Evolutionary conservation across 306 rosid genomes (phyloP).

Genomic region (Acacia confusa): DNA sequence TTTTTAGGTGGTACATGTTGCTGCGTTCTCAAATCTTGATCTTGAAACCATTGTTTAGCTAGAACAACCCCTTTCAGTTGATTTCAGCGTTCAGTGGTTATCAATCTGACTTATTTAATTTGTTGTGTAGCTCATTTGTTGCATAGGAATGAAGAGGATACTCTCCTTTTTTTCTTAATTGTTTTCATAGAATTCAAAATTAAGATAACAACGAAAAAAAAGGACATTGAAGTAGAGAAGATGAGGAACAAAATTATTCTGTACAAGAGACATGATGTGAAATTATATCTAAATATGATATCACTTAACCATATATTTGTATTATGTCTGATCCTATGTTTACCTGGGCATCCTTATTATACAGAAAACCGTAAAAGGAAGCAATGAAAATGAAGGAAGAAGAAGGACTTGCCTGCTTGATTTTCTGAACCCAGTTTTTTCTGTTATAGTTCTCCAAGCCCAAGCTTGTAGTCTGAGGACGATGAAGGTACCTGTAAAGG

Average conservation of each 20-base stretch:
- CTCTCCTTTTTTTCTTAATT: neutral
- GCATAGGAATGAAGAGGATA: neutral
- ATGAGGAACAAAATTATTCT: neutral
- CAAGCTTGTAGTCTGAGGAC: constrained; percentile 69
- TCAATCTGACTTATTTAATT: neutral
- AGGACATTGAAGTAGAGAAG: neutral
- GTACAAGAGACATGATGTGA: neutral
- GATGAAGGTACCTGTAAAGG: constrained; percentile 54
- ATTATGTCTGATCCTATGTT: neutral
- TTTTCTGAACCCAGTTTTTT: constrained; percentile 64
- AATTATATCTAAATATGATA: neutral
- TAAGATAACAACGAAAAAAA: neutral
- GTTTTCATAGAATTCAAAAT: neutral
- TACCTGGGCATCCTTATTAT: neutral
- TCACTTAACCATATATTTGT: neutral
- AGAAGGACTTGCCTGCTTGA: constrained; percentile 57
- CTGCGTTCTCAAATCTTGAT: too few relatives aligned
- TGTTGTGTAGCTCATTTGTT: neutral
- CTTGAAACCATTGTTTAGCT: too few relatives aligned
- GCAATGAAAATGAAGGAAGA: neutral
- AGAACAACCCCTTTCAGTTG: too few relatives aligned
- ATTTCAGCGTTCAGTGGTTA: too few relatives aligned
- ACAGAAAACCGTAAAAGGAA: neutral
- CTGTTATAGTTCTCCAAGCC: constrained; percentile 73
- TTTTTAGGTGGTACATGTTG: too few relatives aligned